Evolutionary conservation across 2,329 filamentous ascomycete genomes (phyloP), one percentile per base, ranked within the genome.

Genomic region (Aspergillus candidus): DNA sequence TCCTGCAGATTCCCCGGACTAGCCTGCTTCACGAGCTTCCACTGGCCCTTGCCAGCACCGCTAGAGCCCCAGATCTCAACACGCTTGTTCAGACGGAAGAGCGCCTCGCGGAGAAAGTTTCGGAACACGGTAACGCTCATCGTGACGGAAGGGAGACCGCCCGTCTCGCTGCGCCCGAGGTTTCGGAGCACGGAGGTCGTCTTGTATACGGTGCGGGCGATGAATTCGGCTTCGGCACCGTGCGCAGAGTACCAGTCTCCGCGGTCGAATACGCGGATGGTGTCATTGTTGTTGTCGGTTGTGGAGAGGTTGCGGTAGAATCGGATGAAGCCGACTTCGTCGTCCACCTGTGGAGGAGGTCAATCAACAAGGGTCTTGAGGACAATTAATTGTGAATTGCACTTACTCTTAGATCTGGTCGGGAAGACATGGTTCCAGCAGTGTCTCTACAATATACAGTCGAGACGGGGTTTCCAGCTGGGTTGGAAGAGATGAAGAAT

Each of bases 1-100:
- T 96, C 91, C 67, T 98, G 93, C 17, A 98, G 71, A 66, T 98
- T 98, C 18, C 93, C 94, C 0, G 93, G 93, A 4, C 91, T 97
- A 4, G 93, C 90, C 63, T 93, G 85, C 69, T 97, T 97, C 48
- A 76, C 76, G 49, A 95, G 74, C 63, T 93, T 94, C 91, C 93
- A 98, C 60, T 88, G 87, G 4, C 67, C 67, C 76, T 88, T 93
- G 33, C 88, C 83, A 5, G 86, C 81, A 13, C 76, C 83, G 2
- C 76, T 73, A 32, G 82, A 89, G 47, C 84, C 81, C 80, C 88
- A 95, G 50, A 98, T 88, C 67, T 98, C 91, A 47, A 98, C 73
- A 35, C 91, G 80, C 69, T 93, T 96, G 54, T 91, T 86, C 1
- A 96, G 74, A 61, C 88, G 85, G 67, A 97, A 94, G 1, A 98